A percentile compares a stretch with the other conserved stretches of the same genome.
Evolutionary conservation across 768 basidiomycete species (phyloP).

Genomic region (Termitomyces sp.): DNA sequence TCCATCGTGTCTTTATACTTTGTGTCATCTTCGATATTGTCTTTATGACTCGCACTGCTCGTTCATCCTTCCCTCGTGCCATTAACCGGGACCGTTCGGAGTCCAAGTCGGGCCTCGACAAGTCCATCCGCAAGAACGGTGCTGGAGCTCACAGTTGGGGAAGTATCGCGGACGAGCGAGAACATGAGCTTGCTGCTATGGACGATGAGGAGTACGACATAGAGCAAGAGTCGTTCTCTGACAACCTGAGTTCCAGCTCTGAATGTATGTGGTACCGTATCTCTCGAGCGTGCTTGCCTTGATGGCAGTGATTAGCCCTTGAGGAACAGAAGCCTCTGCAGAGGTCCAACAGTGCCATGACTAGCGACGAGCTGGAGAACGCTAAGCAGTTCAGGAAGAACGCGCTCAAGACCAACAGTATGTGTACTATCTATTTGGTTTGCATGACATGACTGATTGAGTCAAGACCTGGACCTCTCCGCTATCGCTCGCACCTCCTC

Average conservation of each 20-base stretch:
- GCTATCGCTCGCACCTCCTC: slow-evolving; percentile 81
- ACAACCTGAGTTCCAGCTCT: slow-evolving; percentile 12
- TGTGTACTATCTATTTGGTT: slow-evolving; percentile 8
- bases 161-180: slow-evolving; percentile 53
- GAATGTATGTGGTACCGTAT: slow-evolving; percentile 11
- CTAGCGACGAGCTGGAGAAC: slow-evolving; percentile 59
- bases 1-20: background rate
- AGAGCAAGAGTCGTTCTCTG: slow-evolving; percentile 25
- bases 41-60: slow-evolving; percentile 75
- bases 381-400: slow-evolving; percentile 69
- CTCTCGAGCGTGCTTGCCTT: background rate
- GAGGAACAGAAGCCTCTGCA: slow-evolving; percentile 24
- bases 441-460: background rate
- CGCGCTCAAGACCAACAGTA: slow-evolving; percentile 58
- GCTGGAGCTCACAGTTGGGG: slow-evolving; percentile 88
- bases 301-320: slow-evolving; percentile 8
- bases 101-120: slow-evolving; percentile 71
- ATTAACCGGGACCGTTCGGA: slow-evolving; percentile 72
- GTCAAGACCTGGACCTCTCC: slow-evolving; percentile 50
- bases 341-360: slow-evolving; percentile 37
- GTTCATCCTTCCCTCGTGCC: slow-evolving; percentile 66
- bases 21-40: background rate
- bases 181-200: slow-evolving; percentile 51
- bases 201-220: slow-evolving; percentile 51
- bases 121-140: slow-evolving; percentile 69